These are phyloP conservation scores for Dendrobium nobile DNA, from an alignment of 106 monocot genomes.

Conservation along the genomic window DNA sequence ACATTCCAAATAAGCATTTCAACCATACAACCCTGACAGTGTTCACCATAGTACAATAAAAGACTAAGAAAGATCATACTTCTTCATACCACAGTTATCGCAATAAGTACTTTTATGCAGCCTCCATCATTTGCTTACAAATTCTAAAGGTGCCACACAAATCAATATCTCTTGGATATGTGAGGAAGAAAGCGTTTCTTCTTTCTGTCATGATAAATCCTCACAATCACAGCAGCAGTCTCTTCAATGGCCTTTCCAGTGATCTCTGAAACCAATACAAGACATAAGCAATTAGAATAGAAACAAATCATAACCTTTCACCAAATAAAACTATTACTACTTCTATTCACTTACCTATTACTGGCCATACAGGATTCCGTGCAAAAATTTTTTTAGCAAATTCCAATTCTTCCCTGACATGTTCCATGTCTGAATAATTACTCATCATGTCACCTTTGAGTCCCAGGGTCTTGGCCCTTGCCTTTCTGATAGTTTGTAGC, in stretches of 20 bases:
- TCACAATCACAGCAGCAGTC: constrained; percentile 75
- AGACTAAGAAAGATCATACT: not conserved
- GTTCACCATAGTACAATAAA: not conserved
- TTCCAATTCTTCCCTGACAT: constrained; percentile 65
- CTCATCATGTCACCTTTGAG: constrained; percentile 37
- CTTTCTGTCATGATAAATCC: constrained; percentile 72
- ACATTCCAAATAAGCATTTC: too few species aligned
- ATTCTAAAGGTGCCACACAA: too few species aligned
- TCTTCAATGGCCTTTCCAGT: constrained; percentile 93
- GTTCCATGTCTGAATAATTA: constrained; percentile 83
- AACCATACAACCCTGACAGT: too few species aligned
- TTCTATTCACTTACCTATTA: constrained; percentile 46
- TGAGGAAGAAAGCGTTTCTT: constrained; percentile 60
- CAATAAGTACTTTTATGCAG: not conserved
- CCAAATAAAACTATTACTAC: not conserved
- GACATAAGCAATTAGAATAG: constrained; percentile 5
- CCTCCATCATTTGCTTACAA: not conserved
- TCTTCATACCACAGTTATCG: not conserved
- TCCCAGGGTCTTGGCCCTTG: constrained; percentile 69
- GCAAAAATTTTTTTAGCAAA: constrained; percentile 59
- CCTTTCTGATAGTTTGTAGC: constrained; percentile 75
- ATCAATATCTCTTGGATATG: constrained; percentile 62
- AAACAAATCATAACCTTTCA: not conserved
- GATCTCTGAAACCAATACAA: constrained; percentile 43
- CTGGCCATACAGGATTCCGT: constrained; percentile 75